Evolutionary conservation across 768 basidiomycete genomes (phyloP).

Genomic region (Collybia mongolica): DNA sequence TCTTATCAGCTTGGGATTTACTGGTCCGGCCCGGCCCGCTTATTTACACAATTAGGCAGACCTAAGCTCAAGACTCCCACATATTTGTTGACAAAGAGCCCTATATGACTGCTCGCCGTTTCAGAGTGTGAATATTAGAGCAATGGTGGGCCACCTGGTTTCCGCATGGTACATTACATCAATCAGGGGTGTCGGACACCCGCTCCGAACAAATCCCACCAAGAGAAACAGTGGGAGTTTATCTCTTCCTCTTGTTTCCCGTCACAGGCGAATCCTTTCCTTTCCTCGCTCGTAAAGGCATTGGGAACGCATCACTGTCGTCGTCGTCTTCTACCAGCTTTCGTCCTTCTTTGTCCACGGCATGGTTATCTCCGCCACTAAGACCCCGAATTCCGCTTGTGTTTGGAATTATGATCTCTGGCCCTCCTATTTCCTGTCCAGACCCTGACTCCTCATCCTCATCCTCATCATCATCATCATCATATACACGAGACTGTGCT

Average conservation of each 20-base stretch:
- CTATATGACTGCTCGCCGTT: too few species aligned
- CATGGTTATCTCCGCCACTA: conserved; percentile 23
- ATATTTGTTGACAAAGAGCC: too few species aligned
- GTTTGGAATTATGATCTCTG: conserved; percentile 54
- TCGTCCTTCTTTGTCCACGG: conserved; percentile 22
- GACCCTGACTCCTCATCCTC: conserved; percentile 49
- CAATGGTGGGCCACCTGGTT: too few species aligned
- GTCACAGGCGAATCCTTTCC: conserved; percentile 49
- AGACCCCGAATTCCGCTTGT: conserved; percentile 61
- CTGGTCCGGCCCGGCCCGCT: conserved; percentile 11
- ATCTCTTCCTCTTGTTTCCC: conserved; percentile 69
- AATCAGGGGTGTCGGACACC: neutral
- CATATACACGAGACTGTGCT: conserved; percentile 60
- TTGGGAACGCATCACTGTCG: conserved; percentile 73
- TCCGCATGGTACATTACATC: neutral
- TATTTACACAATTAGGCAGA: too few species aligned
- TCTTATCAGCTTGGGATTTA: conserved; percentile 10
- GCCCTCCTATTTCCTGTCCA: conserved; percentile 47
- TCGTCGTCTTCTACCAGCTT: conserved; percentile 52
- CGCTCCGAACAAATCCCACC: conserved; percentile 5
- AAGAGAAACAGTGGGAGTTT: conserved; percentile 23
- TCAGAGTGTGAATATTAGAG: too few species aligned
- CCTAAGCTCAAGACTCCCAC: too few species aligned
- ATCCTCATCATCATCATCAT: conserved; percentile 48
- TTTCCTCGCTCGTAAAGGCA: conserved; percentile 69